A percentile compares a stretch with the other conserved stretches of the same genome.
phyloP scores from a whole-genome alignment of 2,329 filamentous ascomycete species.

The Cladophialophora exuberans region DNA sequence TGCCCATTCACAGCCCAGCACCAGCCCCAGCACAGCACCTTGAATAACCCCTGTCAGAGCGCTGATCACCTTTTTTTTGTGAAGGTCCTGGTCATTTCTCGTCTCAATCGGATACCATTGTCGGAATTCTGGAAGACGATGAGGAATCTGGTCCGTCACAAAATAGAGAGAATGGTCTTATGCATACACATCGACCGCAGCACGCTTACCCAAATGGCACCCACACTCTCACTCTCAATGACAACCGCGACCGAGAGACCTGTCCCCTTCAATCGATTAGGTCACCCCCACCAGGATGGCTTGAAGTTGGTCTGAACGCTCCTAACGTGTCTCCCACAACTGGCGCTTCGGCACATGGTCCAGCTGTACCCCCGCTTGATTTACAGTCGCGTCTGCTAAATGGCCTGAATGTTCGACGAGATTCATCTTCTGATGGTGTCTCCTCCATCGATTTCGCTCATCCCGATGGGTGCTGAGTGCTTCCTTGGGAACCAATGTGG shows the following conservation, averaged over 20 bases:
- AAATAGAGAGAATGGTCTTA: conserved; percentile 22
- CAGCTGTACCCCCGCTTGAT: neutral
- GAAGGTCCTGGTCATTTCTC: conserved; percentile 30
- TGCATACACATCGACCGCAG: conserved; percentile 19
- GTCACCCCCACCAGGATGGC: neutral
- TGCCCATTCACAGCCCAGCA: conserved; percentile 22
- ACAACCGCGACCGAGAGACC: neutral
- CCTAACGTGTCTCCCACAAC: neutral
- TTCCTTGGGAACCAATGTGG: no score
- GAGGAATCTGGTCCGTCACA: conserved; percentile 21
- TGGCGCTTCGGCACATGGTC: neutral
- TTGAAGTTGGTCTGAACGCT: neutral
- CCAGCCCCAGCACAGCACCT: conserved; percentile 23
- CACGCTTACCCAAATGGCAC: neutral
- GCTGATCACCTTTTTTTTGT: conserved; percentile 27
- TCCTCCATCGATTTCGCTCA: neutral
- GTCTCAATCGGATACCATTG: conserved; percentile 26
- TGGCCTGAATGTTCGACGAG: neutral
- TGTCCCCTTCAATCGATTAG: neutral
- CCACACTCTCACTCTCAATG: neutral
- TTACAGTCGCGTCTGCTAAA: neutral
- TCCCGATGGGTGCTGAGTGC: no score
- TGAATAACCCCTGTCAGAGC: conserved; percentile 27
- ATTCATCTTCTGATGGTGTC: neutral
- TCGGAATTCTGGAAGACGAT: conserved; percentile 19